These are phyloP conservation scores for Arthrobotrys sinensis DNA, from an alignment of 2,329 filamentous ascomycete species.

Conservation along the genomic window DNA sequence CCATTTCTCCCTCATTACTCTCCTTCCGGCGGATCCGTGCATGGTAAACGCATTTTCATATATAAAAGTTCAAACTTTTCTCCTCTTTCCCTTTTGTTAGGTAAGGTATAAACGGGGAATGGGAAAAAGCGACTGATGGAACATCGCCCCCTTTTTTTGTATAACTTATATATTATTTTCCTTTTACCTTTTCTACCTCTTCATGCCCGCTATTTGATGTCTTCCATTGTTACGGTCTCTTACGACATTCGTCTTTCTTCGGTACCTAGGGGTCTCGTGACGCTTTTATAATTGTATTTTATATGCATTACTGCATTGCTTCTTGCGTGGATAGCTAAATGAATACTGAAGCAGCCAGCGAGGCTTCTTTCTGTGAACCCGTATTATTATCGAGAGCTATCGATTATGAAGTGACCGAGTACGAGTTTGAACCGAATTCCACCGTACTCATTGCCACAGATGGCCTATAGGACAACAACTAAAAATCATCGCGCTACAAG, in stretches of 20 bases:
- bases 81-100: background rate
- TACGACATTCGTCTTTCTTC: background rate
- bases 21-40: background rate
- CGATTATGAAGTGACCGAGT: too few relatives aligned
- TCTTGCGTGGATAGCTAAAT: background rate
- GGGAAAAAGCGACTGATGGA: background rate
- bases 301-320: slow-evolving; percentile 1
- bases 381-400: too few relatives aligned
- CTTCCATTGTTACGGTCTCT: background rate
- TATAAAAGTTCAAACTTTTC: slow-evolving; percentile 1
- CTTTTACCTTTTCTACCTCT: background rate
- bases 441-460: too few relatives aligned
- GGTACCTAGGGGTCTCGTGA: background rate
- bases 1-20: background rate
- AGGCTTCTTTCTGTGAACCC: too few relatives aligned
- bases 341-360: too few relatives aligned
- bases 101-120: background rate
- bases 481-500: too few relatives aligned
- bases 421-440: too few relatives aligned
- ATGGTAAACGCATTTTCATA: slow-evolving; percentile 6
- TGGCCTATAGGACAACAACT: too few relatives aligned
- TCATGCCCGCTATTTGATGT: background rate
- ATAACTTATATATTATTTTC: slow-evolving; percentile 6
- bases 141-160: background rate
- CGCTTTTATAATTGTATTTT: slow-evolving; percentile 21